Base-by-base conservation (phyloP, 768 basidiomycete genomes). In the Phylloporus arenicola region DNA sequence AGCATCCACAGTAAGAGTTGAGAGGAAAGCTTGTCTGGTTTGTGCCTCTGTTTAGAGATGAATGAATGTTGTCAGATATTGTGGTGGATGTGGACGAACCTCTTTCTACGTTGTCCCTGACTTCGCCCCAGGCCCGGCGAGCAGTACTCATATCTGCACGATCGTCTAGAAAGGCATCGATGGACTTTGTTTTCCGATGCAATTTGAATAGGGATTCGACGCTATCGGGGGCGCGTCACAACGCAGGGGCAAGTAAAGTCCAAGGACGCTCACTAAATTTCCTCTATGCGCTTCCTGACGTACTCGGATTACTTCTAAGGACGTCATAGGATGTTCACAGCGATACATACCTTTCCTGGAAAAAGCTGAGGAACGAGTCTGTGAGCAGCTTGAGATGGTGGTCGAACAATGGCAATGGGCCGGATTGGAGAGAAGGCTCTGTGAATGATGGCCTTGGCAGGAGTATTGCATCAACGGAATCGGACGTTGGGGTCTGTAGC, bases 91-190 rank as follows among this genome's bases (percentile, higher is more conserved):
- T 11, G 27, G 44, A 63, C 74, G 43, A 51, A 84, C 88, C 88
- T 75, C 92, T 73, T 62, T 92, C 90, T 22, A 92, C 70, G 59
- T 86, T 92, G 62, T 95, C 92, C 35, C 88, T 75, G 11, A 92
- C 77, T 68, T 96, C 92, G 17, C 70, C 70, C 92, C 92, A 96
- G 19, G 82, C 90, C 50, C 74, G 76, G 49, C 91, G 76, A 19
- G 83, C 74, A 10, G 83, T 81, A 54, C 69, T 82, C 47, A 79
- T 64, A 50, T 88, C 82, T 34, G 75, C 72, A 44, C 82, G 84
- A 61, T 89, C 86, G 59, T 93, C 88, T 29, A 92, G 65, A 50
- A 72, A 79, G 33, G 73, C 65, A 70, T 96, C 92, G 27, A 83
- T 75, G 25, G 81, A 74, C 64, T 80, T 84, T 52, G 79, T 77